Evolutionary conservation across 2,329 filamentous ascomycete species (phyloP), one percentile per base, ranked within the genome.

Genomic region (Neonectria faginata): DNA sequence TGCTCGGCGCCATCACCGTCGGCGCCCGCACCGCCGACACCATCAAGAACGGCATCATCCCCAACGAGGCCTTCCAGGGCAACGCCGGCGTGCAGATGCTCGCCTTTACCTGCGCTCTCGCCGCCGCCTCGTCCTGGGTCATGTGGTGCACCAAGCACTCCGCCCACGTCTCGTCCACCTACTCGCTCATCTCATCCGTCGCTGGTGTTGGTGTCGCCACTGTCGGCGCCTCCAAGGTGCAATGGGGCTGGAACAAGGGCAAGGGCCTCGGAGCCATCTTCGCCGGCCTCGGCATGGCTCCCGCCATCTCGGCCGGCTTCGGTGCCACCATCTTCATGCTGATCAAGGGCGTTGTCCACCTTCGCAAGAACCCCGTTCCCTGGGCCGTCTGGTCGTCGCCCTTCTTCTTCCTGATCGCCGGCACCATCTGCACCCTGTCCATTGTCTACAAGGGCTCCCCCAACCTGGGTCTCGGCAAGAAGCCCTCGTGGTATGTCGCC

Each of bases 381-480:
- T 92, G 90, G 90, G 91, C 91, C 27, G 86, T 94, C 61, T 93
- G 84, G 80, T 90, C 86, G 57, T 89, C 90, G 1, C 92, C 91
- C 12, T 88, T 91, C 80, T 94, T 90, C 82, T 94, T 94, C 85
- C 87, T 93, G 62, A 86, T 94, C 63, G 90, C 91, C 60, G 89
- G 84, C 60, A 92, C 90, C 62, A 80, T 94, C 73, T 92, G 91
- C 80, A 91, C 91, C 0, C 84, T 94, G 3, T 92, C 90, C 50
- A 89, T 94, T 71, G 91, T 94, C 70, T 93, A 92, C 85, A 93
- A 94, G 84, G 91, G 91, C 27, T 92, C 91, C 10, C 91, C 91
- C 29, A 68, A 68, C 44, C 66, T 74, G 2, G 66, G 67, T 14
- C 71, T 74, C 14, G n/a, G 55, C 36, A 53, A 58, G 27, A 91